These are phyloP conservation scores for Cucurbita pepo DNA, from an alignment of 306 rosid genomes.

Conservation along the genomic window DNA sequence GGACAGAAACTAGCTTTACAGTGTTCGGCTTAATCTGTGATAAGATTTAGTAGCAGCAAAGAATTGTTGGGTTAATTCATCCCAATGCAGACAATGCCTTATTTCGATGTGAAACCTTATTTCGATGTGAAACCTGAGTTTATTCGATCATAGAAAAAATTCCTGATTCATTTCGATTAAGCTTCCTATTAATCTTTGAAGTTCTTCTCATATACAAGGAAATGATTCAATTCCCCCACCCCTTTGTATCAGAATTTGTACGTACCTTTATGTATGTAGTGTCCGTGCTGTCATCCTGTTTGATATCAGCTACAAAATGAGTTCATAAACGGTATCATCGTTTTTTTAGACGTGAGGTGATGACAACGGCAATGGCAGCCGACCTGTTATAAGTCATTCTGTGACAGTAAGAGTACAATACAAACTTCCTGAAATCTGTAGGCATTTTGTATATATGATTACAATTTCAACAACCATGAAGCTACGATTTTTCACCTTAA, in stretches of 20 bases:
- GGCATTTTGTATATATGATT: not conserved
- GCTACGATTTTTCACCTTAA: not conserved
- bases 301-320: not conserved
- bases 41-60: not conserved
- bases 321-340: not conserved
- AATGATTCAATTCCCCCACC: too few species aligned
- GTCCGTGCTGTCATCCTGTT: not conserved
- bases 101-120: not conserved
- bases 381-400: not conserved
- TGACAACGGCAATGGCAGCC: not conserved
- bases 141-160: not conserved
- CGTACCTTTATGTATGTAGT: not conserved
- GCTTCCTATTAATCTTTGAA: too few species aligned
- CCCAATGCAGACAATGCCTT: not conserved
- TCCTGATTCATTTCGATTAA: too few species aligned
- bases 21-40: not conserved
- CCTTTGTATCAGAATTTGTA: too few species aligned
- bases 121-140: not conserved
- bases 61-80: not conserved
- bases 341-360: too few species aligned
- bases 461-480: not conserved
- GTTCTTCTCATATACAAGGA: too few species aligned
- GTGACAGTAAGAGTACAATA: not conserved
- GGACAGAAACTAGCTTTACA: not conserved
- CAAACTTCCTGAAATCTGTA: not conserved